phyloP scores from a whole-genome alignment of 768 basidiomycete genomes.

The Lactarius pseudohatsudake region DNA sequence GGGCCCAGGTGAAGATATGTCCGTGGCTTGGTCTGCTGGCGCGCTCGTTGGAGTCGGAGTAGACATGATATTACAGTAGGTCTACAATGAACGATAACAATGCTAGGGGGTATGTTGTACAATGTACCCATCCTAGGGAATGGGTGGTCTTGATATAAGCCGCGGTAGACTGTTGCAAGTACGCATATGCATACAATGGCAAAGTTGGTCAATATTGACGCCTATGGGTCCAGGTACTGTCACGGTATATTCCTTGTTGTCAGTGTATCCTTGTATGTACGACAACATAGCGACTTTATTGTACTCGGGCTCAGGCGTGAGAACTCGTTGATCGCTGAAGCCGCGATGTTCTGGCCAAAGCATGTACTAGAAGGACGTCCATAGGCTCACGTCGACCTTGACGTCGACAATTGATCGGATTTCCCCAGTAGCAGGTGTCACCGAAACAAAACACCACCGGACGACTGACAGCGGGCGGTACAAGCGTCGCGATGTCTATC shows the following conservation, averaged over 20 bases:
- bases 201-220: background rate
- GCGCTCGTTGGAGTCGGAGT: background rate
- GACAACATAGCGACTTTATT: background rate
- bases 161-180: background rate
- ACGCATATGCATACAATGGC: background rate
- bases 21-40: background rate
- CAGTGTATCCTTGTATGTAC: background rate
- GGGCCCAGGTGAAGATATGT: background rate
- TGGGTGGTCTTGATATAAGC: background rate
- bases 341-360: background rate
- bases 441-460: no score
- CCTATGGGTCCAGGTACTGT: background rate
- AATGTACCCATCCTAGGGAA: background rate
- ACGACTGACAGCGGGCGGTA: background rate
- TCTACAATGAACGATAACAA: background rate
- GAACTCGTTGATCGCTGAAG: background rate
- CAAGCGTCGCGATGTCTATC: background rate
- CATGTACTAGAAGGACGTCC: background rate
- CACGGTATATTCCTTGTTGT: background rate
- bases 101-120: background rate
- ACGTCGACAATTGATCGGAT: background rate
- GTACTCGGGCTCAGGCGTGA: background rate
- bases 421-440: background rate
- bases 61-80: background rate
- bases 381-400: no score